Percentiles rank a stretch among this genome's conserved stretches.
These are phyloP conservation scores for Bacidia gigantensis DNA, from an alignment of 495 filamentous ascomycete species.

Conservation along the genomic window DNA sequence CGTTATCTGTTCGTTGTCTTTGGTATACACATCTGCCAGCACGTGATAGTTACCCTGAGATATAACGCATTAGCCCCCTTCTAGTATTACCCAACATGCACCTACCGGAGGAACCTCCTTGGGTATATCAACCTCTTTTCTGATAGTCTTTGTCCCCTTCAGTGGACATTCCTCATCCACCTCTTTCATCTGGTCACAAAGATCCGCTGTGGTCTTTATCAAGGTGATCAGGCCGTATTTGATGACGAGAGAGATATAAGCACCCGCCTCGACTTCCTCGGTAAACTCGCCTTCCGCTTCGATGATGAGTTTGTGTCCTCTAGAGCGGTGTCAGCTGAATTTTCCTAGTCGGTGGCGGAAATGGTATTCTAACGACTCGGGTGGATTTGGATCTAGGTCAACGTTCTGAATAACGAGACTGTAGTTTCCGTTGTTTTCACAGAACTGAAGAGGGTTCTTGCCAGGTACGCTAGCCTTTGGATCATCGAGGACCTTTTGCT, in stretches of 20 bases:
- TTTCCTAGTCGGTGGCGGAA: not conserved
- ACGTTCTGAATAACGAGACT: conserved; percentile 65
- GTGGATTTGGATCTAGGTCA: conserved; percentile 74
- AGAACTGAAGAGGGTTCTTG: conserved; percentile 64
- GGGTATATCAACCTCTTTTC: conserved; percentile 73
- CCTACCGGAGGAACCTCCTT: conserved; percentile 80
- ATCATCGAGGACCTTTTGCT: conserved; percentile 21
- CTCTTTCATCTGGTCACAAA: conserved; percentile 78
- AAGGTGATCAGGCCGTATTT: conserved; percentile 91
- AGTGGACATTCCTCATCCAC: conserved; percentile 85
- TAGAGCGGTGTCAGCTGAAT: conserved; percentile 24
- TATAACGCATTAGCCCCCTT: conserved; percentile 8
- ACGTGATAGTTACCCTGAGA: conserved; percentile 79
- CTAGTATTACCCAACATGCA: conserved; percentile 4
- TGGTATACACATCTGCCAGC: conserved; percentile 64
- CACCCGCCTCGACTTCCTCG: conserved; percentile 56
- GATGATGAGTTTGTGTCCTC: conserved; percentile 68
- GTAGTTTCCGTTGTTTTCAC: conserved; percentile 44
- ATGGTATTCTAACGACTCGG: conserved; percentile 45
- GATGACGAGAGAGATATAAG: conserved; percentile 67
- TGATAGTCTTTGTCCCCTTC: conserved; percentile 54
- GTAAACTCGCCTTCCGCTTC: conserved; percentile 57
- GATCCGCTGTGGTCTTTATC: conserved; percentile 59
- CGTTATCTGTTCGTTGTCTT: conserved; percentile 56
- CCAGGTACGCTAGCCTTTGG: conserved; percentile 44